Conservation (phyloP, 1,284 basidiomycete genomes). For the Ganoderma meredithae region DNA sequence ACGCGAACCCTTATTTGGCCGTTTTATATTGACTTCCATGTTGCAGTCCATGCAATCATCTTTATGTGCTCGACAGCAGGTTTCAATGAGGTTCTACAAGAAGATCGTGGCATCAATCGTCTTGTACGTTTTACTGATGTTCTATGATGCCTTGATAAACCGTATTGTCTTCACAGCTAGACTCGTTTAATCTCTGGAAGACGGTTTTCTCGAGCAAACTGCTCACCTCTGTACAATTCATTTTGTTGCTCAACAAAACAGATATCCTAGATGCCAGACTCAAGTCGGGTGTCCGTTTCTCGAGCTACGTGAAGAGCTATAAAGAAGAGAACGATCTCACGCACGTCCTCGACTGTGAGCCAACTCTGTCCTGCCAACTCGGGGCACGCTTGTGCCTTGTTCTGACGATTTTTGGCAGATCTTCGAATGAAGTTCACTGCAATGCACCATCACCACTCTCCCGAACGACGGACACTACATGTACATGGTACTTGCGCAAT, state of each 20-base stretch:
- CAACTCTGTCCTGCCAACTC: background rate
- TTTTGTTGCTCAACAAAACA: constrained; percentile 70
- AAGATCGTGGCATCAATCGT: constrained; percentile 65
- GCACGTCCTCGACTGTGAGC: constrained; percentile 59
- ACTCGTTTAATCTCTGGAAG: constrained; percentile 68
- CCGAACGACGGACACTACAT: constrained; percentile 52
- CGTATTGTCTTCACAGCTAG: constrained; percentile 47
- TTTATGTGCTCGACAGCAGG: constrained; percentile 72
- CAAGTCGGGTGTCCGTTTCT: constrained; percentile 56
- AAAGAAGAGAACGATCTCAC: constrained; percentile 55
- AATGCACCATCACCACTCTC: constrained; percentile 55
- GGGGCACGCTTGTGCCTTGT: too few relatives aligned
- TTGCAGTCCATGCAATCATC: constrained; percentile 63
- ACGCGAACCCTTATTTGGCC: background rate
- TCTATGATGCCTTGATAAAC: background rate
- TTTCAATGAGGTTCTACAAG: constrained; percentile 68
- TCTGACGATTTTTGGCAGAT: constrained; percentile 42
- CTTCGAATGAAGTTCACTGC: constrained; percentile 56
- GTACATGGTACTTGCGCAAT: constrained; percentile 63
- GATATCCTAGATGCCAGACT: constrained; percentile 66
- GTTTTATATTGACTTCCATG: constrained; percentile 10
- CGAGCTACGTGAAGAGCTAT: constrained; percentile 63
- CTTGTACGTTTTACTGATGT: constrained; percentile 47
- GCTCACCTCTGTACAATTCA: constrained; percentile 58
- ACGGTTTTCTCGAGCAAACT: constrained; percentile 64